Conservation (phyloP, 2,329 filamentous ascomycete species). For the Colletotrichum spinosum region DNA sequence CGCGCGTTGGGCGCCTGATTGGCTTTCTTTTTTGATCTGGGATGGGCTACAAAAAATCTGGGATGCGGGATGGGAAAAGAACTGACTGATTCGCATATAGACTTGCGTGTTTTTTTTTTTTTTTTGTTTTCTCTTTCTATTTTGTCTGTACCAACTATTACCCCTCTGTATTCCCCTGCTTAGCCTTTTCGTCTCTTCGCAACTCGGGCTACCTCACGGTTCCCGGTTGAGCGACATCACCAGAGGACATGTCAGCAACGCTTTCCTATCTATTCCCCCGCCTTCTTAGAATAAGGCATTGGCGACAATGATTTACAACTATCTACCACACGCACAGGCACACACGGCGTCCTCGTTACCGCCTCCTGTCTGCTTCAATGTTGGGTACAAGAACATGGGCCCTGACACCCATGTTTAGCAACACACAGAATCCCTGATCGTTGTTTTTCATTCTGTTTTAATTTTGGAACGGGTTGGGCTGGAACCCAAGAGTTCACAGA, state of each 20-base stretch:
- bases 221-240: slow-evolving; percentile 17
- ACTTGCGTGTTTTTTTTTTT: slow-evolving; percentile 24
- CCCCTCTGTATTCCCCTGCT: slow-evolving; percentile 18
- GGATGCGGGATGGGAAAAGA: slow-evolving; percentile 38
- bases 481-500: slow-evolving; percentile 32
- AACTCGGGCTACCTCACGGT: slow-evolving; percentile 29
- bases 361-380: slow-evolving; percentile 18
- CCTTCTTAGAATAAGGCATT: slow-evolving; percentile 35
- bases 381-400: slow-evolving; percentile 19
- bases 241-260: slow-evolving; percentile 36
- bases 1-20: slow-evolving; percentile 19
- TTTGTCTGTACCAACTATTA: slow-evolving; percentile 22
- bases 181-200: slow-evolving; percentile 13
- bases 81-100: slow-evolving; percentile 38
- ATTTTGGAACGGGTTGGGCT: slow-evolving; percentile 30
- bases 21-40: slow-evolving; percentile 20
- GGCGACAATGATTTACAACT: slow-evolving; percentile 17
- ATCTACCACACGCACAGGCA: slow-evolving; percentile 11
- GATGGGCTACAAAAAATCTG: slow-evolving; percentile 38
- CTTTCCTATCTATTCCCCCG: slow-evolving; percentile 29
- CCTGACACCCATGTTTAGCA: slow-evolving; percentile 9
- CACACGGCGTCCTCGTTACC: slow-evolving; percentile 2
- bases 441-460: background rate
- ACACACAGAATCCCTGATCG: background rate
- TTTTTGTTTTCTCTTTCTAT: slow-evolving; percentile 18